Percentiles rank a stretch among this genome's conserved stretches.
phyloP scores from a whole-genome alignment of 1,139 yeast genomes.

The Magnusiomyces tetraspermus region DNA sequence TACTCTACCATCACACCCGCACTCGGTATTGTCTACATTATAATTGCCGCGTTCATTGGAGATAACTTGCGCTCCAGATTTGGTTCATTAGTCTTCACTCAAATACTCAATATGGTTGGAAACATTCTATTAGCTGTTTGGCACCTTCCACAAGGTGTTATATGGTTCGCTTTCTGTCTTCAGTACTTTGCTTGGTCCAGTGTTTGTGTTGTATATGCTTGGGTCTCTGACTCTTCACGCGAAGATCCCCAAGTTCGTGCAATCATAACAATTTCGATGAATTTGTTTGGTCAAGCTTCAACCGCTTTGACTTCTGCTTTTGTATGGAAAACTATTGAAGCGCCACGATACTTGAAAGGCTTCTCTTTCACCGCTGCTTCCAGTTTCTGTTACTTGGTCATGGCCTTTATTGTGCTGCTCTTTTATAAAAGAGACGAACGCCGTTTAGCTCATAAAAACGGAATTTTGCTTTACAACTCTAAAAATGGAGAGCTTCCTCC shows the following conservation, averaged over 20 bases:
- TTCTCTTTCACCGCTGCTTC: slow-evolving; percentile 45
- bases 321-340: slow-evolving; percentile 42
- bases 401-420: slow-evolving; percentile 29
- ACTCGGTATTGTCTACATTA: slow-evolving; percentile 43
- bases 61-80: slow-evolving; percentile 48
- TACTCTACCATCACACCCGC: slow-evolving; percentile 43
- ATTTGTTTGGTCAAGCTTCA: slow-evolving; percentile 33
- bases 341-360: slow-evolving; percentile 45
- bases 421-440: slow-evolving; percentile 52
- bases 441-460: slow-evolving; percentile 42
- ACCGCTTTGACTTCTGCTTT: slow-evolving; percentile 20
- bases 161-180: slow-evolving; percentile 42
- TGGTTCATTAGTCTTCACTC: slow-evolving; percentile 49
- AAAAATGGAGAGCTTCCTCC: slow-evolving; percentile 6
- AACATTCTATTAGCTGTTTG: slow-evolving; percentile 40
- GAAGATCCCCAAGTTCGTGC: slow-evolving; percentile 34
- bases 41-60: slow-evolving; percentile 38
- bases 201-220: slow-evolving; percentile 31
- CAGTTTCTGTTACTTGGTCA: slow-evolving; percentile 30
- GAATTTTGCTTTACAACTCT: slow-evolving; percentile 25
- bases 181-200: slow-evolving; percentile 40
- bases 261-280: slow-evolving; percentile 34
- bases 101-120: slow-evolving; percentile 39
- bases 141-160: slow-evolving; percentile 38
- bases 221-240: slow-evolving; percentile 18